Evolutionary conservation across 1,284 basidiomycete species (phyloP), one percentile per base, ranked within the genome.

Genomic region (Blastosporella zonata): DNA sequence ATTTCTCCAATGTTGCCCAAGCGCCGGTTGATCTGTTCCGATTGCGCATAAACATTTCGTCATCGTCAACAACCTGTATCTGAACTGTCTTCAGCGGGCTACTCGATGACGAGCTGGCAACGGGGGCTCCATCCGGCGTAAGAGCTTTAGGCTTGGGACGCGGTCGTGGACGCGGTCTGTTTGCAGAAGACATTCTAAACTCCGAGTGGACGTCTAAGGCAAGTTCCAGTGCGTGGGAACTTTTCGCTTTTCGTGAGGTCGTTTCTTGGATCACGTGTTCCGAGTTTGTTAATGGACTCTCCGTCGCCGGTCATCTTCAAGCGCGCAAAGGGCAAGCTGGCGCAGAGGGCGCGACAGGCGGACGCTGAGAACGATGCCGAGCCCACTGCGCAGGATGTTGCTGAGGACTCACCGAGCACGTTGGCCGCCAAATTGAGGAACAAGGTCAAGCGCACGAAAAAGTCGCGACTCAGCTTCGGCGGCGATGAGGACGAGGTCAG

Each of bases 401-500:
- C 44, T 36, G 54, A 59, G 34, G 72, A 78, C 0, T 76, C 83
- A 0, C 82, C 84, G 2, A 80, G 72, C 50, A 73, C 73, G 0
- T 62, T 87, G 40, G 81, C 77, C 1, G 67, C 79, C 4, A 87
- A 84, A 63, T 60, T 88, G 49, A 90, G 84, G 73, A 82, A 76
- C 57, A 84, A 85, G 63, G 67, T 70, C 44, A 84, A 81, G 60
- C 82, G 80, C 53, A 62, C 74, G 4, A 83, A 82, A 17, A 84
- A 82, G 60, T 75, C 84, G 2, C 73, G 77, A 44, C 70, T 95
- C 49, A 94, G 91, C 63, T 95, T 95, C 25, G 25, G 25, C 5
- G 85, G 71, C 9, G 84, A 82, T 23, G 87, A 90, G 43, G 87
- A 90, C 53, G 87, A 89, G 71, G 89, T 87, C 59, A 52, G 75